phyloP scores from a whole-genome alignment of 225 moss, liverwort and hornwort species.

The Pleurozium schreberi region DNA sequence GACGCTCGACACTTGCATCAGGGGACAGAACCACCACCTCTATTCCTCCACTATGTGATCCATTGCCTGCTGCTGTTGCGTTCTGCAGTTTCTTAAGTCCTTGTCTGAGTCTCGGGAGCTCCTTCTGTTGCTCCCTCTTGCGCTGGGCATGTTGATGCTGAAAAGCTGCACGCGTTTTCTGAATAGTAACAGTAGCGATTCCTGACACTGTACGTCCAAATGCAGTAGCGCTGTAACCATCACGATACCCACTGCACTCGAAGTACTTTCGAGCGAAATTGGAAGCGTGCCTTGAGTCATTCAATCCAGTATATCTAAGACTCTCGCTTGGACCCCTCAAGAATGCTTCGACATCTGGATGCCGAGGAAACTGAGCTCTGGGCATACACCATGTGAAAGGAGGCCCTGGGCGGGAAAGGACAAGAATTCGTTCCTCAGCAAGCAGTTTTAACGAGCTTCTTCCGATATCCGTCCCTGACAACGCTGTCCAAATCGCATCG shows the following conservation, averaged over 20 bases:
- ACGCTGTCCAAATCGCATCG: not conserved
- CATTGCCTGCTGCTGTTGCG: not conserved
- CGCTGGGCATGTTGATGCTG: not conserved
- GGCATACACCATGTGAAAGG: slow-evolving; percentile 18
- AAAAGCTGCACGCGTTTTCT: not conserved
- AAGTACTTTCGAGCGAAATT: slow-evolving; percentile 5
- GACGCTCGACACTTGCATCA: not conserved
- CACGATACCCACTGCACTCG: not conserved
- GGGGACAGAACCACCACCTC: not conserved
- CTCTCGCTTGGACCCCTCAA: slow-evolving; percentile 1
- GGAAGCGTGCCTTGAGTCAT: not conserved
- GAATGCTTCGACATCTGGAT: slow-evolving; percentile 6
- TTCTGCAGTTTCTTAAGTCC: not conserved
- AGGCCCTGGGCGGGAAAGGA: not conserved
- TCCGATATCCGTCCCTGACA: not conserved
- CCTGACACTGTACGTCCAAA: not conserved
- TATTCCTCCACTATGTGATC: not conserved
- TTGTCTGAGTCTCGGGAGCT: not conserved
- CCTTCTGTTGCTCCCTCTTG: not conserved
- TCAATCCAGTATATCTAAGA: not conserved
- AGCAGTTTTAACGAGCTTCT: not conserved
- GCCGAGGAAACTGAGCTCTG: not conserved
- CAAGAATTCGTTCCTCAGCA: not conserved
- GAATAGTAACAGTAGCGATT: not conserved
- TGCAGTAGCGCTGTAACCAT: slow-evolving; percentile 2